Evolutionary conservation across 2,329 filamentous ascomycete species (phyloP), one percentile per base, ranked within the genome.

Genomic region (Incumbomyces delicatus): DNA sequence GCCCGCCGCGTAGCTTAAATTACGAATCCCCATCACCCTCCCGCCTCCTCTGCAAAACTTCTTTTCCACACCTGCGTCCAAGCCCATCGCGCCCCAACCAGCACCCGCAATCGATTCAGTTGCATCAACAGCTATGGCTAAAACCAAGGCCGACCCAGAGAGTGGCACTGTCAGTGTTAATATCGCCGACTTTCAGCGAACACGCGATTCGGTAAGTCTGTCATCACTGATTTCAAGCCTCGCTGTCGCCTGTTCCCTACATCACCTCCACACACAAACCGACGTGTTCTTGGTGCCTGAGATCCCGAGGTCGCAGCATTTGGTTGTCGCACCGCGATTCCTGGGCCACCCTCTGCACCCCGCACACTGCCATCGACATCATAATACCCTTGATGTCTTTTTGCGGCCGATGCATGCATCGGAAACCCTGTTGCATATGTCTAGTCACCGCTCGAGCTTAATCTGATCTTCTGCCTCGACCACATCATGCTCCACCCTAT

Each of bases 161-260:
- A 51, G 49, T 31, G 54, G 49, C 17, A 58, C 56, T 11, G 53
- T 52, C 13, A 41, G 50, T 32, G 66, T 71, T 54, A 68, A 87
- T 51, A 74, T 84, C 48, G 82, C 87, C 49, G 83, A 86, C 64
- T 90, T 90, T 63, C 76, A 86, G 50, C 76, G 82, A 61, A 87
- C 88, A 41, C 79, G 87, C 60, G 87, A 94, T 63, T 82, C 80
- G 63, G 87, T 94, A 81, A 76, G 85, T 72, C 41, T 13, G 16
- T 35, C 32, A n/a, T 47, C 46, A 39, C 46, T 14, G 17, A 29
- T 41, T 27, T n/a, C 27, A 13, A n/a, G 18, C 39, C 18, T 41
- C 13, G n/a, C n/a, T 10, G 10, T 30, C 32, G 17, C 14, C 38
- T 34, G n/a, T 41, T 41, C 17, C 17, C 22, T 45, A 44, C 29